Conservation (phyloP, 441 rosid genomes). For the Mallotus repandus region DNA sequence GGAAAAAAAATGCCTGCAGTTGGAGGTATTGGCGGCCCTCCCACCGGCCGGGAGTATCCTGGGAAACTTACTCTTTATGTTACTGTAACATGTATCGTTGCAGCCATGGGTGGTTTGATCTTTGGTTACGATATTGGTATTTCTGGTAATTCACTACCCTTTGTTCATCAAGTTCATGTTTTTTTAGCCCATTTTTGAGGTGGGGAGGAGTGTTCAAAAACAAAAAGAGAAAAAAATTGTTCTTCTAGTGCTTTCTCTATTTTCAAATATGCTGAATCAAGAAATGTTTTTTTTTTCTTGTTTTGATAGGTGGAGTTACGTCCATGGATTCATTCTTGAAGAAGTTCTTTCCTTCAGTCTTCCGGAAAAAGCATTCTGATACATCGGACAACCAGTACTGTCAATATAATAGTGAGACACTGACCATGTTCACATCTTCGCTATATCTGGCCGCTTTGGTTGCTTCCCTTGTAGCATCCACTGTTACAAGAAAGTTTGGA, state of each 20-base stretch:
- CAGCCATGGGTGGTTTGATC: conserved; percentile 96
- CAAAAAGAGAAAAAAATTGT: neutral
- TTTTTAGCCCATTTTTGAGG: too few species aligned
- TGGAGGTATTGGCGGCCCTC: conserved; percentile 49
- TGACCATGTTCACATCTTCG: conserved; percentile 88
- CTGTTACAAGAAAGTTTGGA: conserved; percentile 52
- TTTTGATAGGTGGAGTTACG: conserved; percentile 78
- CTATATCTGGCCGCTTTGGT: conserved; percentile 77
- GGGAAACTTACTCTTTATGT: conserved; percentile 83
- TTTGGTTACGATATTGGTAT: conserved; percentile 94
- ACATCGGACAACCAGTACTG: conserved; percentile 64
- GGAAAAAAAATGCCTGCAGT: conserved; percentile 60
- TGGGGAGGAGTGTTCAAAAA: too few species aligned
- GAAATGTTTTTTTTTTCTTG: neutral
- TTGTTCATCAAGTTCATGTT: too few species aligned
- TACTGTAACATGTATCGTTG: conserved; percentile 70
- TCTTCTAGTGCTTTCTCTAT: neutral
- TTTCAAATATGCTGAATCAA: neutral
- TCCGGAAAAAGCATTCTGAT: conserved; percentile 43
- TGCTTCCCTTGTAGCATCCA: conserved; percentile 61
- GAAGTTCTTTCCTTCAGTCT: conserved; percentile 70
- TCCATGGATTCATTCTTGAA: conserved; percentile 71
- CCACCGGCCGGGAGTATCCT: conserved; percentile 49
- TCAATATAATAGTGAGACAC: conserved; percentile 58
- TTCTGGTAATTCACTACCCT: conserved; percentile 47